These are phyloP conservation scores for Aspergillus sp. DNA, from an alignment of 2,329 filamentous ascomycete genomes.

Conservation along the genomic window DNA sequence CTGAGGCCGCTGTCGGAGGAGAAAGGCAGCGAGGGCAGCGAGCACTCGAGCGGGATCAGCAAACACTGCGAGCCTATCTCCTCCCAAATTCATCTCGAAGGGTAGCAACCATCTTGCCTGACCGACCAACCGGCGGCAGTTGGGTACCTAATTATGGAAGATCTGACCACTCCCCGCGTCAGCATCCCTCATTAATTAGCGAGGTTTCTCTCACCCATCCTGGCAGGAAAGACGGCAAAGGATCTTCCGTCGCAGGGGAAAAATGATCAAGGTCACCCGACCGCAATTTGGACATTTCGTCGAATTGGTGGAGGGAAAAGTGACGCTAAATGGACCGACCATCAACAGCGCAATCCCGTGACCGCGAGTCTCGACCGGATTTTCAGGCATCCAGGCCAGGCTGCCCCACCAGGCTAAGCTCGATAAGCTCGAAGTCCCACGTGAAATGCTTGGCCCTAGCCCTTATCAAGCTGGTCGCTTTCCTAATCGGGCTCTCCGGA, in stretches of 20 bases:
- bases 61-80: background rate
- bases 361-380: slow-evolving; percentile 10
- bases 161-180: background rate
- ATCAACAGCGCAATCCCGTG: slow-evolving; percentile 16
- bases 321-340: slow-evolving; percentile 6
- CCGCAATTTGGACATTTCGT: slow-evolving; percentile 7
- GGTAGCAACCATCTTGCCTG: background rate
- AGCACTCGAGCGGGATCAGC: slow-evolving; percentile 2
- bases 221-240: slow-evolving; percentile 20
- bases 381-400: slow-evolving; percentile 24
- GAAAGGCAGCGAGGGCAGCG: background rate
- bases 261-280: slow-evolving; percentile 20
- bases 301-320: background rate
- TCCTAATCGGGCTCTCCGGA: slow-evolving; percentile 27
- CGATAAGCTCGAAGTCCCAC: slow-evolving; percentile 13
- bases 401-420: background rate
- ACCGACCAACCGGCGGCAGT: background rate
- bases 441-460: slow-evolving; percentile 26
- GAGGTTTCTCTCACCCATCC: background rate
- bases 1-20: background rate
- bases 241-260: slow-evolving; percentile 15
- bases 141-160: slow-evolving; percentile 10
- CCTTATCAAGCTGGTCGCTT: slow-evolving; percentile 26
- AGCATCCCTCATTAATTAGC: slow-evolving; percentile 4
- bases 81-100: background rate